Evolutionary conservation across 139 green algal genomes (phyloP).

Genomic region (Chlamydomonas applanata): DNA sequence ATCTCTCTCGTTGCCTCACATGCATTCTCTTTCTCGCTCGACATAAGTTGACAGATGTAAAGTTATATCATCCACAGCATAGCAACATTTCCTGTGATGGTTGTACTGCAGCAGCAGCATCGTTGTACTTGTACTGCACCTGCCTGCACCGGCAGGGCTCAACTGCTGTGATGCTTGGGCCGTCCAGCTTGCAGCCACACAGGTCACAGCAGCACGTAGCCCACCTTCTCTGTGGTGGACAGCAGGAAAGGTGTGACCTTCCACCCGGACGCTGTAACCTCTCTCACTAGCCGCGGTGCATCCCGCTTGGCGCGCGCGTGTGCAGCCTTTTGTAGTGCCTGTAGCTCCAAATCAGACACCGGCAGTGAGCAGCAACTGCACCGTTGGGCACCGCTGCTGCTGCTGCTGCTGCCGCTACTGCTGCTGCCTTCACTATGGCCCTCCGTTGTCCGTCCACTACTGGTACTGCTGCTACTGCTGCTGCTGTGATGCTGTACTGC

Average conservation of each 20-base stretch:
- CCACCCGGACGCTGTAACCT: not conserved
- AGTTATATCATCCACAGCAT: too few relatives aligned
- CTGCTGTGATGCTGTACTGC: not conserved
- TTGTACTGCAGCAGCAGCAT: too few relatives aligned
- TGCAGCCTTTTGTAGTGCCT: not conserved
- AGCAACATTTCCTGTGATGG: too few relatives aligned
- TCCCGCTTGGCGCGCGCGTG: not conserved
- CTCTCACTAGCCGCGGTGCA: slow-evolving; percentile 5
- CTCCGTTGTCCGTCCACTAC: not conserved
- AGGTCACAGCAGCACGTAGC: slow-evolving; percentile 32
- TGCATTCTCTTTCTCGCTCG: too few relatives aligned
- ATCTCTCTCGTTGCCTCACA: too few relatives aligned
- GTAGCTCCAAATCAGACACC: not conserved
- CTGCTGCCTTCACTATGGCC: not conserved
- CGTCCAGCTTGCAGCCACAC: too few relatives aligned
- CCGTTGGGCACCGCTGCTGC: not conserved
- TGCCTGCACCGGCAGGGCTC: too few relatives aligned
- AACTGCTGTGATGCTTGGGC: too few relatives aligned
- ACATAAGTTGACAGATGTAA: too few relatives aligned
- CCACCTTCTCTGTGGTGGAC: slow-evolving; percentile 49
- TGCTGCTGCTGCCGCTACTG: not conserved
- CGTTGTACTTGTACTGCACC: too few relatives aligned
- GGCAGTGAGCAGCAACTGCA: not conserved
- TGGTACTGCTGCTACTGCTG: slow-evolving; percentile 14
- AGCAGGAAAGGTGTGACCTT: slow-evolving; percentile 54